Conservation (phyloP, 139 green algal genomes). For the Diplosphaera chodatii region DNA sequence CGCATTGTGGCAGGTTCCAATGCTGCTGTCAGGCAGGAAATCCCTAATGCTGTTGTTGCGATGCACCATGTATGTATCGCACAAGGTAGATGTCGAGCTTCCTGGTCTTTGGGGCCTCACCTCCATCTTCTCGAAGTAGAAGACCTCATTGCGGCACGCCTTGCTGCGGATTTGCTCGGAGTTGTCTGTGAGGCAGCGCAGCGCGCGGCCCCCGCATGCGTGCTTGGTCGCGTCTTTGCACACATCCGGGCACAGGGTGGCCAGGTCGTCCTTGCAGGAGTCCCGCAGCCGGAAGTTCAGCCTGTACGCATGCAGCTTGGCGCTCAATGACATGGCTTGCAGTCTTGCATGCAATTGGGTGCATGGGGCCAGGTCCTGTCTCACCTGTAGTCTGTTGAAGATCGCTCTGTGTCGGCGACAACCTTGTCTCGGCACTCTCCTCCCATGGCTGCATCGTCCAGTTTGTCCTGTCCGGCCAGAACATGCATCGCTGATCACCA, state of each 20-base stretch:
- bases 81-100: too few species aligned
- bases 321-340: too few species aligned
- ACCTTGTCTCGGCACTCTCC: slow-evolving; percentile 69
- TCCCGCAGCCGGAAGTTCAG: slow-evolving; percentile 80
- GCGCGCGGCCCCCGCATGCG: slow-evolving; percentile 64
- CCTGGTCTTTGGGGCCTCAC: too few species aligned
- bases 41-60: too few species aligned
- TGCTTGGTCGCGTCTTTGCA: slow-evolving; percentile 51
- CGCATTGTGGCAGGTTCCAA: too few species aligned
- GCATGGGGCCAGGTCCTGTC: too few species aligned
- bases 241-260: slow-evolving; percentile 48
- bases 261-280: slow-evolving; percentile 65
- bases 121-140: slow-evolving; percentile 81
- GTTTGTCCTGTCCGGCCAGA: slow-evolving; percentile 55
- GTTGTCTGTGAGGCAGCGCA: slow-evolving; percentile 77
- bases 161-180: slow-evolving; percentile 56
- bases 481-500: too few species aligned
- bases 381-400: slow-evolving; percentile 68
- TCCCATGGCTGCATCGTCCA: slow-evolving; percentile 55
- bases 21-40: too few species aligned
- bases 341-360: too few species aligned
- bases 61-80: too few species aligned
- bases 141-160: slow-evolving; percentile 68
- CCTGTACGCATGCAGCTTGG: background rate
- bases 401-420: slow-evolving; percentile 47